phyloP scores from a whole-genome alignment of 345 rosid genomes.

The rapeseed (Brassica napus) region DNA sequence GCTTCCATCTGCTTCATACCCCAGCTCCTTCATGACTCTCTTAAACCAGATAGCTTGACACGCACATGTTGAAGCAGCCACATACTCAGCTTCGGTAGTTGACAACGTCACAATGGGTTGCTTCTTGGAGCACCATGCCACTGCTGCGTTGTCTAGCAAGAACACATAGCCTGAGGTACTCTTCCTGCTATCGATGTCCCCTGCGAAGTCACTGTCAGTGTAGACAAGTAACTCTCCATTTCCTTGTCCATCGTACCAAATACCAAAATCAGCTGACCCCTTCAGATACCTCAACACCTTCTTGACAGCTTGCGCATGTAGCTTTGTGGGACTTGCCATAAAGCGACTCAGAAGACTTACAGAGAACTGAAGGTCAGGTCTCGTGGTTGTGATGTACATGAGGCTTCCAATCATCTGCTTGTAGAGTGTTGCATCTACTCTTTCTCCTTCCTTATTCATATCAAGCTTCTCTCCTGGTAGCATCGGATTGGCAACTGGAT shows the following conservation, averaged over 20 bases:
- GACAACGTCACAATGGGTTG: neutral
- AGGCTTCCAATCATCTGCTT: too few relatives aligned
- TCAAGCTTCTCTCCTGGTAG: too few relatives aligned
- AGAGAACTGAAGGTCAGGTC: too few relatives aligned
- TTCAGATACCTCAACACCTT: neutral
- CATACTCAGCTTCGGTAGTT: neutral
- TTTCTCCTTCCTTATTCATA: too few relatives aligned
- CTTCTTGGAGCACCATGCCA: neutral
- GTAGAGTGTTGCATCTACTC: too few relatives aligned
- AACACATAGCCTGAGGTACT: neutral
- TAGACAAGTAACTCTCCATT: neutral
- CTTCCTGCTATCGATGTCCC: neutral
- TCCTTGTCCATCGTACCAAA: neutral
- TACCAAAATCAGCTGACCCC: neutral
- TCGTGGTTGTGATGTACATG: too few relatives aligned
- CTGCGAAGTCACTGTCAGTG: neutral
- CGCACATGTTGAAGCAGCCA: neutral
- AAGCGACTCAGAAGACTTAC: too few relatives aligned
- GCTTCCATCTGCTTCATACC: neutral
- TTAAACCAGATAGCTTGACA: neutral
- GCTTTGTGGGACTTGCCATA: too few relatives aligned
- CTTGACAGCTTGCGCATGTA: neutral
- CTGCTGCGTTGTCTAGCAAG: neutral
- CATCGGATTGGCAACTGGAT: too few relatives aligned
- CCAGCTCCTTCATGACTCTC: neutral